Evolutionary conservation across 306 rosid species (phyloP).

Genomic region (Inga leiocalycina): DNA sequence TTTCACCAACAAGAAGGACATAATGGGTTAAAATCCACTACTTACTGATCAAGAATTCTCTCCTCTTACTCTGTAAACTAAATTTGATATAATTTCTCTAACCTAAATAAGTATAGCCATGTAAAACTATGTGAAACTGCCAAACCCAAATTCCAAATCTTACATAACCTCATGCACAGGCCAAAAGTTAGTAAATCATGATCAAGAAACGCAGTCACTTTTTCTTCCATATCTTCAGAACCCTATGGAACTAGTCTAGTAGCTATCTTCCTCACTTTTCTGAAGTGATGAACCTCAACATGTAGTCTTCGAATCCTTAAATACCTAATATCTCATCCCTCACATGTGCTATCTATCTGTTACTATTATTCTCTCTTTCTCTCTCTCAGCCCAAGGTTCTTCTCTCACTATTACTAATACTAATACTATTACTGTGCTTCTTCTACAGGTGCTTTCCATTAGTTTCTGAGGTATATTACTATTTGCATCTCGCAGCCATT

Average conservation of each 20-base stretch:
- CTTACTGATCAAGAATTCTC: not conserved
- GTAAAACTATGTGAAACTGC: constrained; percentile 4
- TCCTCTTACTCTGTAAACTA: not conserved
- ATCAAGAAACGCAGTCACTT: constrained; percentile 1
- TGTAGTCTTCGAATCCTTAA: constrained; percentile 30
- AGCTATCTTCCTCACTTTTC: not conserved
- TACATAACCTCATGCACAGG: not conserved
- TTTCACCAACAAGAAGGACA: not conserved
- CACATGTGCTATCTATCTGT: not conserved
- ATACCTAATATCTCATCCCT: not conserved
- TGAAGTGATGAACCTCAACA: constrained; percentile 6
- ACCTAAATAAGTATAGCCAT: not conserved
- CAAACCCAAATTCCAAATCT: not conserved
- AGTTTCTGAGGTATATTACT: constrained; percentile 13
- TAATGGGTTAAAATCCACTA: not conserved
- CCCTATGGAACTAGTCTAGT: not conserved
- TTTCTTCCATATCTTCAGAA: not conserved
- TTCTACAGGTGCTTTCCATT: constrained; percentile 7
- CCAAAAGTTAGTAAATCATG: not conserved
- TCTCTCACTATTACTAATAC: not conserved
- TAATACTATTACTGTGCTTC: not conserved
- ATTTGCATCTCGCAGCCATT: not conserved
- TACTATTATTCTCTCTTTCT: not conserved
- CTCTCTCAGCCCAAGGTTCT: not conserved
- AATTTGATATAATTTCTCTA: not conserved